These are phyloP conservation scores for Saturnispora diversa DNA, from an alignment of 805 yeast genomes.

Conservation along the genomic window DNA sequence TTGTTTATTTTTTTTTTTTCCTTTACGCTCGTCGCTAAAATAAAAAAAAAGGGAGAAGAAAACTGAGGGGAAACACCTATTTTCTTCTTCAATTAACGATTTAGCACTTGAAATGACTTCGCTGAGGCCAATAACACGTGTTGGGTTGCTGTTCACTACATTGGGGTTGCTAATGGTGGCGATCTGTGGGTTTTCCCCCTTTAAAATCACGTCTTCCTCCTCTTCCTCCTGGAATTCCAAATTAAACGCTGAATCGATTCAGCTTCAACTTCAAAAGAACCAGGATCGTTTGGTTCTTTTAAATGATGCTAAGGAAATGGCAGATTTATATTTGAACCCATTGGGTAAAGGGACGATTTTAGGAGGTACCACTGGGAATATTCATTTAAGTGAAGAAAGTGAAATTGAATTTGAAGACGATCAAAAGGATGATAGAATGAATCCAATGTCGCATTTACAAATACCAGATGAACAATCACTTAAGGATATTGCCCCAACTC, in stretches of 20 bases:
- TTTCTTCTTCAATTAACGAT: background rate
- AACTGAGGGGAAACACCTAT: too few species aligned
- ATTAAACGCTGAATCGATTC: too few species aligned
- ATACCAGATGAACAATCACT: slow-evolving; percentile 25
- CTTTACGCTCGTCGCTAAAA: too few species aligned
- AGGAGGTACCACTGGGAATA: slow-evolving; percentile 27
- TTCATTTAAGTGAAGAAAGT: slow-evolving; percentile 2
- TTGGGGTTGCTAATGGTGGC: background rate
- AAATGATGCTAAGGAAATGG: slow-evolving; percentile 21
- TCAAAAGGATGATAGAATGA: slow-evolving; percentile 23
- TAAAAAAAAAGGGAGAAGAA: too few species aligned
- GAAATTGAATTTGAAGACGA: slow-evolving; percentile 14
- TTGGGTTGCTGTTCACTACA: background rate
- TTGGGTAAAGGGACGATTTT: slow-evolving; percentile 17
- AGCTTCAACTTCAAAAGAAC: too few species aligned
- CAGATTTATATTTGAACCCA: slow-evolving; percentile 20
- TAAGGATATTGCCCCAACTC: slow-evolving; percentile 23
- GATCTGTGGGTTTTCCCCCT: slow-evolving; percentile 2
- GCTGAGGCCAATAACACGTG: slow-evolving; percentile 4
- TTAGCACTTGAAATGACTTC: too few species aligned
- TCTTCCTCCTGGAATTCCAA: too few species aligned
- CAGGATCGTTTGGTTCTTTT: slow-evolving; percentile 6
- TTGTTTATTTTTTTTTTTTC: too few species aligned
- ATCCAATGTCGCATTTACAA: slow-evolving; percentile 22
- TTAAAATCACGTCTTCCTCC: slow-evolving; percentile 1